Conservation (phyloP, 805 yeast genomes). For the Grigorovia yakushimaensis region DNA sequence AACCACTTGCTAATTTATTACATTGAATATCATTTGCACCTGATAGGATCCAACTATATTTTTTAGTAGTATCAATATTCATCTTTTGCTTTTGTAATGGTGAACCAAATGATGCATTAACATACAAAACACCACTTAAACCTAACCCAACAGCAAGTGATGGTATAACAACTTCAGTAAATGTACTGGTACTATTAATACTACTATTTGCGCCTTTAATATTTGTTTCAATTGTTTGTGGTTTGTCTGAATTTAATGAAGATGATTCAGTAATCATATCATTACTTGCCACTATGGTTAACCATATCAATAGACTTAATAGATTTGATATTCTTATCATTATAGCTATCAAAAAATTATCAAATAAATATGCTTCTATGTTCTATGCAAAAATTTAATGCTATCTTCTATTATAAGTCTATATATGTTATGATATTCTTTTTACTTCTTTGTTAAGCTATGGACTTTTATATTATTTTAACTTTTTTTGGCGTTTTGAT, state of each 20-base stretch:
- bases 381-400: too few species aligned
- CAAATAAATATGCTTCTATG: too few species aligned
- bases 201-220: too few species aligned
- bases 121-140: conserved; percentile 20
- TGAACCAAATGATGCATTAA: conserved; percentile 27
- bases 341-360: neutral
- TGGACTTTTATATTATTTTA: too few species aligned
- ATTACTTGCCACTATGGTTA: neutral
- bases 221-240: too few species aligned
- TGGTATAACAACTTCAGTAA: conserved; percentile 7
- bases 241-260: neutral
- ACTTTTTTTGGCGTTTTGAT: neutral
- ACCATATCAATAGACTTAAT: neutral
- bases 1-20: conserved; percentile 4
- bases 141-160: conserved; percentile 20
- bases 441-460: too few species aligned
- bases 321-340: neutral
- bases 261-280: neutral
- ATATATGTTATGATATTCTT: too few species aligned
- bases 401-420: too few species aligned
- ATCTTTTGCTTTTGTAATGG: conserved; percentile 25
- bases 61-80: conserved; percentile 32
- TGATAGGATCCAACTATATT: conserved; percentile 30
- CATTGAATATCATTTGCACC: conserved; percentile 8
- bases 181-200: neutral